Percentiles rank a stretch among this genome's conserved stretches.
These are phyloP conservation scores for Fraxinus americana DNA, from an alignment of 257 asterid species.

Conservation along the genomic window DNA sequence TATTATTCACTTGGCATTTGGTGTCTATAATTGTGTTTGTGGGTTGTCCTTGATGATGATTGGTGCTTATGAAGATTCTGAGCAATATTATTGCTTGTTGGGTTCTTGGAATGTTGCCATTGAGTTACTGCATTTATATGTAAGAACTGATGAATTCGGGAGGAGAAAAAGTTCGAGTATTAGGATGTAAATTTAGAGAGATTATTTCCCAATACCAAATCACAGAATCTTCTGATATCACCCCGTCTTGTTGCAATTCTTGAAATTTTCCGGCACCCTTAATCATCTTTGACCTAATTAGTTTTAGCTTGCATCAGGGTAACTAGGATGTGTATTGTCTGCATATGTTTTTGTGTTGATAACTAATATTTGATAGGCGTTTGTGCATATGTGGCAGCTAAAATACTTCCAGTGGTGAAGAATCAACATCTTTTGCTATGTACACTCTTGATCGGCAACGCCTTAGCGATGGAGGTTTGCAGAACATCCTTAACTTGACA, in stretches of 20 bases:
- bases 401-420: constrained; percentile 93
- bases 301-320: constrained; percentile 10
- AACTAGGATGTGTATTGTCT: constrained; percentile 8
- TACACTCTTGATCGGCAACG: constrained; percentile 98
- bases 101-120: not conserved
- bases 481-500: constrained; percentile 18
- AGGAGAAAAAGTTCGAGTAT: constrained; percentile 7
- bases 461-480: constrained; percentile 98
- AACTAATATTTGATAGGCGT: not conserved
- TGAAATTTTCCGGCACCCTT: not conserved
- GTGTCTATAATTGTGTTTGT: constrained; percentile 4
- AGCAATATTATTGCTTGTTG: not conserved
- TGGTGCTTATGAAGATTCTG: constrained; percentile 7
- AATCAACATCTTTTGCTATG: constrained; percentile 98
- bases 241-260: not conserved
- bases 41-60: constrained; percentile 12
- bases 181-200: not conserved
- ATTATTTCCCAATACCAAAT: not conserved
- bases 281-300: constrained; percentile 13
- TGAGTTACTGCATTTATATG: constrained; percentile 4
- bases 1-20: not conserved
- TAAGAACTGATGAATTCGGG: constrained; percentile 6
- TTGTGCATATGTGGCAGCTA: constrained; percentile 58
- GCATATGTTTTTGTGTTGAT: constrained; percentile 6
- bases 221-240: not conserved